Evolutionary conservation across 2,329 filamentous ascomycete species (phyloP), one percentile per base, ranked within the genome.

Genomic region (Hirsutella rhossiliensis): DNA sequence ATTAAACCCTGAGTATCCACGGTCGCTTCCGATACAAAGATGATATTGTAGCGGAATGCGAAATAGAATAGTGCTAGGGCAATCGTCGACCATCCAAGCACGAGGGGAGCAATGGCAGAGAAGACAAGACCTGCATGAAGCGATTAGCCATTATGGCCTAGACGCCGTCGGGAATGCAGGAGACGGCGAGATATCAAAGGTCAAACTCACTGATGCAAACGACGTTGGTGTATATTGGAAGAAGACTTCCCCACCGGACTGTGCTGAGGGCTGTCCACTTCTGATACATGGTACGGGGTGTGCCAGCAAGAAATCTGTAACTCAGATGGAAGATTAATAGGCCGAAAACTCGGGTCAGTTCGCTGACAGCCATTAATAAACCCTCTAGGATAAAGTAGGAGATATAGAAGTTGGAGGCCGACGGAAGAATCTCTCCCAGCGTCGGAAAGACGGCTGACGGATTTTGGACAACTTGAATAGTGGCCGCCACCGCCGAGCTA

Each of bases 401-500:
- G 43, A 97, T 82, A 65, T 96, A 98, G 57, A 97, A 94, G 67
- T 94, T 97, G 50, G 88, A 89, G 0, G 87, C 80, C 38, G 76
- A 81, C 12, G 92, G 92, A n/a, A 98, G 70, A 42, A 84, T 80
- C 11, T 69, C 58, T 2, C 87, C 82, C 11, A 95, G 69, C 42
- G 90, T 65, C 3, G 56, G 63, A 0, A 87, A 79, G 19, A 80
- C 76, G 1, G 63, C 62, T 7, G 64, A 57, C 1, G 88, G 87
- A 5, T 86, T 54, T 0, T 78, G 32, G 18, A 77, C 70, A 43
- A 94, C 80, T 37, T 78, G 55, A 13, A 73, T 65, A 12, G 80
- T 73, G 1, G 86, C 78, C 6, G 81, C 74, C 7, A 86, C 76
- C 11, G 88, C 88, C 2, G 87, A 81, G 32, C 87, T 88, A 6